Base-by-base conservation (phyloP, 176 grass and related monocot genomes). In the Typha latifolia region DNA sequence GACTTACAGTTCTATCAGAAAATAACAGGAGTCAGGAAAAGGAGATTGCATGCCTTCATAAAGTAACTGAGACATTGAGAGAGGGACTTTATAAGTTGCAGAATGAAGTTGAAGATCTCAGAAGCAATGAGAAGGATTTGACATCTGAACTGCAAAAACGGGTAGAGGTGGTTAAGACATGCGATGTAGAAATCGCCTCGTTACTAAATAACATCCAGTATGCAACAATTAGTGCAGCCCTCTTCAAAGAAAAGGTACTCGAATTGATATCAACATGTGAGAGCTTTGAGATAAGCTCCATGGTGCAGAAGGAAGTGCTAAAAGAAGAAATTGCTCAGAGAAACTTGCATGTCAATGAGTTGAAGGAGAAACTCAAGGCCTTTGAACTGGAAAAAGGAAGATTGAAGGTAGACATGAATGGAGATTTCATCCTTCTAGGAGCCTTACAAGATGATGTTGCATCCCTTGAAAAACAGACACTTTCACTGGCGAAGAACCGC, bases 241-340 rank as follows among this genome's bases (percentile, higher is more conserved):
- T 90, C 26, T 93, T 93, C 74, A 90, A 92, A 80, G 86, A 90
- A 64, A 93, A 99, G 62, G 79, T 99, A 23, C 55, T 85, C 61
- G 89, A 99, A 53, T 80, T 93, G 70, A 87, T 84, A 2, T 48
- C 73, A 32, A 64, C 79, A 59, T 99, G 94, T 0, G 89, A 99
- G 71, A 90, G 86, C 66, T 85, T 85, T 63, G 88, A 99, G 71
- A 99, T 89, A 66, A 87, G 84, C 66, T 80, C 82, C 9, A 85
- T 90, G 84, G 78, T 90, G 3, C 89, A 93, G 26, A 93, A 74
- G 74, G 84, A 93, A 74, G 86, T 90, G 12, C 49, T 99, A 76
- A 86, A 85, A 52, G 89, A 93, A 71, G 89, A 99, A 73, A 84
- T 99, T 43, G 86, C 76, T 31, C 59, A 76, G 53, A 80, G 83